Base-by-base conservation (phyloP, 2,329 filamentous ascomycete species). In the Pseudopyrenochaeta lycopersici region DNA sequence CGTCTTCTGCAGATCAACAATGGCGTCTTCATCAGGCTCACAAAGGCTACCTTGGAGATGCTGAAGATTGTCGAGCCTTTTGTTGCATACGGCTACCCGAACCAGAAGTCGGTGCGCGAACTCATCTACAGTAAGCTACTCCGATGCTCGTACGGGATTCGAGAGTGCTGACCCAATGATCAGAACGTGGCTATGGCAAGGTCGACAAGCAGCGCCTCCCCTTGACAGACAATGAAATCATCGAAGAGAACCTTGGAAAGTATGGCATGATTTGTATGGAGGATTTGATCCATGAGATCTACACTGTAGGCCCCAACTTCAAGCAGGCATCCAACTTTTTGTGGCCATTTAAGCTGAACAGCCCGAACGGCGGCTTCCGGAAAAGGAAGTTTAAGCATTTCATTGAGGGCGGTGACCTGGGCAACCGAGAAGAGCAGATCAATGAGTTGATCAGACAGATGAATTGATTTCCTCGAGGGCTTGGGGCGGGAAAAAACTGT, bases 1-100 rank as follows among this genome's bases (percentile, higher is more conserved):
- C 94, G 95, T 86, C 92, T 99, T 68, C 90, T 99, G 76, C 95
- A 99, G 87, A 99, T 99, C 90, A 99, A 99, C 91, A 98, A 97
- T 82, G 95, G 94, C 82, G 92, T 97, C 82, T 99, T 99, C 85
- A 86, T 99, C 83, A 90, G 88, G 77, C 85, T 97, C 77, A 98
- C 93, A 84, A 99, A 98, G 90, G 95, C 95, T 68, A 98, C 94
- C 76, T 88, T 76, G 58, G 93, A 97, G 88, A 97, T 97, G 93
- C 86, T 97, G 78, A 96, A 94, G 86, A 75, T 98, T 69, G 92
- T 99, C 79, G 95, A 99, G 88, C 95, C 95, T 72, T 99, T 95
- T 88, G 90, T 99, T 73, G 94, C 95, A 76, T 99, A 98, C 81
- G 95, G 95, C 81, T 98, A 98, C 86, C 95, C 95, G 81, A 98